Evolutionary conservation across 805 yeast species (phyloP).

Genomic region (Pichia kluyveri): DNA sequence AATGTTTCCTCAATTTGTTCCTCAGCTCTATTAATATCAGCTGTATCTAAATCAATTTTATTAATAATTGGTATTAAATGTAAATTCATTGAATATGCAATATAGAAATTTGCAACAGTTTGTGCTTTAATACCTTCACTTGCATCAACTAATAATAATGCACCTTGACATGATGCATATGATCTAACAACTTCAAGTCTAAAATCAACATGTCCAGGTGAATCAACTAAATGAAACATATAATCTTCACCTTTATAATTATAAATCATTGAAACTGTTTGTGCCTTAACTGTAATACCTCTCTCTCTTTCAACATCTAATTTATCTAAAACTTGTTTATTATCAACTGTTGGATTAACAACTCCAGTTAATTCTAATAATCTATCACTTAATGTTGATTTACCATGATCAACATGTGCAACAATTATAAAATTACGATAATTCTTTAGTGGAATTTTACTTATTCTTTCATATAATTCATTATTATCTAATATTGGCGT

Average conservation of each 20-base stretch:
- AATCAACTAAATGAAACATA: slow-evolving; percentile 83
- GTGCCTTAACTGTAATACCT: slow-evolving; percentile 96
- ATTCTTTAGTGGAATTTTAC: slow-evolving; percentile 71
- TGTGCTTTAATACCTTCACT: slow-evolving; percentile 96
- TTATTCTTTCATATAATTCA: slow-evolving; percentile 39
- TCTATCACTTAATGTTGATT: slow-evolving; percentile 84
- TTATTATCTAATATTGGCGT: slow-evolving; percentile 12
- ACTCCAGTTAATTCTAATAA: slow-evolving; percentile 84
- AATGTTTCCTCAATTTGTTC: slow-evolving; percentile 82
- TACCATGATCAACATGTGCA: slow-evolving; percentile 86
- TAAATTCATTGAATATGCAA: slow-evolving; percentile 80
- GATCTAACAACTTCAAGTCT: slow-evolving; percentile 89
- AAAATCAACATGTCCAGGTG: slow-evolving; percentile 98
- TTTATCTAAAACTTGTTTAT: slow-evolving; percentile 81
- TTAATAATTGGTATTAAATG: slow-evolving; percentile 82
- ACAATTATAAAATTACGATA: slow-evolving; percentile 90
- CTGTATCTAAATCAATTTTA: slow-evolving; percentile 83
- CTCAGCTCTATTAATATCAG: slow-evolving; percentile 71
- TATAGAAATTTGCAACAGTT: slow-evolving; percentile 92
- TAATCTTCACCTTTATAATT: slow-evolving; percentile 61
- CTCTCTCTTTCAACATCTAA: slow-evolving; percentile 92
- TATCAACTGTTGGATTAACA: slow-evolving; percentile 56
- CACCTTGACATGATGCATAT: slow-evolving; percentile 95
- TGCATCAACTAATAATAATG: slow-evolving; percentile 83
- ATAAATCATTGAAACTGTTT: slow-evolving; percentile 91